Conservation (phyloP, 2,329 filamentous ascomycete genomes). For the Calonectria naviculata region DNA sequence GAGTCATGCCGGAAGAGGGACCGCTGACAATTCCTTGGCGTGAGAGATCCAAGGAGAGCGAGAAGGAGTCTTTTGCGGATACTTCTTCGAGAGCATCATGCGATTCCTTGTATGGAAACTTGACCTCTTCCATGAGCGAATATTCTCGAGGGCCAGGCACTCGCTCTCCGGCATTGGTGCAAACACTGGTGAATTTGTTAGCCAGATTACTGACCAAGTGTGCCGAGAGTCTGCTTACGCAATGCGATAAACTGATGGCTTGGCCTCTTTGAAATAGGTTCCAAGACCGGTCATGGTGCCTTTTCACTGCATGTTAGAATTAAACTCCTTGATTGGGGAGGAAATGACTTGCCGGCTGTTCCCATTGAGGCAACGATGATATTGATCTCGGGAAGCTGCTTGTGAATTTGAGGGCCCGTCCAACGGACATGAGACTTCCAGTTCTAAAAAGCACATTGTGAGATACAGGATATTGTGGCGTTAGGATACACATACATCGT, state of each 20-base stretch:
- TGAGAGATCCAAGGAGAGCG: slow-evolving; percentile 63
- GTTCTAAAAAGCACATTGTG: slow-evolving; percentile 47
- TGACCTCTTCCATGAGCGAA: slow-evolving; percentile 60
- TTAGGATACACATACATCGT: slow-evolving; percentile 34
- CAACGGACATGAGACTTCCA: slow-evolving; percentile 66
- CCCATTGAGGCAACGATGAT: slow-evolving; percentile 67
- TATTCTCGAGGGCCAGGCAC: slow-evolving; percentile 68
- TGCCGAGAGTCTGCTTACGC: slow-evolving; percentile 36
- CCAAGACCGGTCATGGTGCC: slow-evolving; percentile 61
- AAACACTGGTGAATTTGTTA: slow-evolving; percentile 55
- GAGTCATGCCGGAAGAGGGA: slow-evolving; percentile 69
- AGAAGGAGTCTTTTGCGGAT: slow-evolving; percentile 63
- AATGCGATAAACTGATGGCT: slow-evolving; percentile 57
- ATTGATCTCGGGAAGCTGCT: slow-evolving; percentile 66
- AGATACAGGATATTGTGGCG: neutral
- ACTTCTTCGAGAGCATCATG: slow-evolving; percentile 68
- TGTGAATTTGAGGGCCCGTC: slow-evolving; percentile 69
- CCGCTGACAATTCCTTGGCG: slow-evolving; percentile 70
- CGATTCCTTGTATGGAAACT: slow-evolving; percentile 67
- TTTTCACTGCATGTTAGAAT: neutral
- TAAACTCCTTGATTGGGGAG: too few species aligned
- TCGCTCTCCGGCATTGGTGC: slow-evolving; percentile 66
- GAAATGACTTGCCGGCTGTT: slow-evolving; percentile 46
- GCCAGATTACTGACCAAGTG: neutral
- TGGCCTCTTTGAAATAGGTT: slow-evolving; percentile 61